Base-by-base conservation (phyloP, 257 asterid genomes). In the Salvia miltiorrhiza region DNA sequence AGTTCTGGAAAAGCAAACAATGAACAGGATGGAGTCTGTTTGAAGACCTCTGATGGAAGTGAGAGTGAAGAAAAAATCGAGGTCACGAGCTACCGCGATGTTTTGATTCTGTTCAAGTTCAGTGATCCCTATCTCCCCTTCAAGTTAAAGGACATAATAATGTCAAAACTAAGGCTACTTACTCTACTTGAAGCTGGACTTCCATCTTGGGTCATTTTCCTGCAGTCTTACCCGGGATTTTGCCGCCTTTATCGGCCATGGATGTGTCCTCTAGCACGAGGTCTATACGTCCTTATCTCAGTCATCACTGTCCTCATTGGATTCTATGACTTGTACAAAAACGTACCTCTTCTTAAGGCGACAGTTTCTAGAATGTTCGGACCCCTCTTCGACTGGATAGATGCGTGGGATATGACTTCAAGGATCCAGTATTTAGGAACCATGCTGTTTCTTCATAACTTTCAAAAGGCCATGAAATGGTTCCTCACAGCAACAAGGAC, bases 241-340 rank as follows among this genome's bases (percentile, higher is more conserved):
- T 88, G 87, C 81, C 94, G 86, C 52, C 84, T 90, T 39, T 90
- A 90, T 59, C 92, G 90, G 47, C 97, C 97, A 7, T 90, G 95
- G 97, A 90, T 90, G 95, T 90, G 97, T 58, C 95, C 95, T 76
- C 78, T 90, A 12, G 90, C 95, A 24, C 83, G 95, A 77, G 79
- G 81, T 63, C 68, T 88, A 30, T 90, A 90, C 58, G 90, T 86
- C 39, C 60, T 86, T 12, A 86, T 88, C 49, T 90, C 95, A 43
- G 62, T 90, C 14, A 40, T 83, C 63, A 90, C 97, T 39, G 97
- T 90, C 62, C 87, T 90, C 9, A 90, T 88, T 65, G 97, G 97
- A 69, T 90, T 90, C 76, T 90, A 84, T 43, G 97, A 90, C 77
- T 72, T 90, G 63, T 90, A 90, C 88, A 90, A 90, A 57, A 90